Evolutionary conservation across 306 rosid genomes (phyloP).

Genomic region (Castanospermum australe): DNA sequence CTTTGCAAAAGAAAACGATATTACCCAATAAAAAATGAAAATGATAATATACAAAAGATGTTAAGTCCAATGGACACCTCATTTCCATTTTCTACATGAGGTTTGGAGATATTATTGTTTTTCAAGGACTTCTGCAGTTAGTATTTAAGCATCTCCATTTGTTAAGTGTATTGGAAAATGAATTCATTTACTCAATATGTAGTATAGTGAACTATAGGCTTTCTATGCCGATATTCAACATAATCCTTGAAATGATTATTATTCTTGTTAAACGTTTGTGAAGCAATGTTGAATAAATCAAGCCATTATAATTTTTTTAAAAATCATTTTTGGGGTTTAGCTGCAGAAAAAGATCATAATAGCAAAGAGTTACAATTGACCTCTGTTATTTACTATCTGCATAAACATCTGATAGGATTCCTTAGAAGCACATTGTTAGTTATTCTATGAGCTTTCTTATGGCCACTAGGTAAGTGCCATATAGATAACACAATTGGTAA

Average conservation of each 20-base stretch:
- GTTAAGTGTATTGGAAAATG: constrained; percentile 33
- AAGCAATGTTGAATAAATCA: constrained; percentile 33
- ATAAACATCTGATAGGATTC: too few species aligned
- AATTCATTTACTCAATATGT: constrained; percentile 27
- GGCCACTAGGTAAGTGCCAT: too few species aligned
- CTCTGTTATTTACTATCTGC: too few species aligned
- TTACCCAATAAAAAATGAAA: constrained; percentile 13
- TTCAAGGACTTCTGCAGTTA: constrained; percentile 17
- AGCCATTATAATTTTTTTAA: background rate
- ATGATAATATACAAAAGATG: constrained; percentile 33
- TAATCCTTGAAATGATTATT: constrained; percentile 28
- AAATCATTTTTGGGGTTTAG: background rate
- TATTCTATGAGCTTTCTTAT: too few species aligned
- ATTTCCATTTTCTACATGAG: constrained; percentile 26
- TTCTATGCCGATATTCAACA: constrained; percentile 31
- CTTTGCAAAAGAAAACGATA: too few species aligned
- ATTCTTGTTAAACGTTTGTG: constrained; percentile 39
- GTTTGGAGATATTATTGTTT: constrained; percentile 31
- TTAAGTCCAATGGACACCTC: constrained; percentile 20
- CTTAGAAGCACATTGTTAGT: too few species aligned
- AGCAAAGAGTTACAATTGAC: too few species aligned
- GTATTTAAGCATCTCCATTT: constrained; percentile 28
- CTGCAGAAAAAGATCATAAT: too few species aligned
- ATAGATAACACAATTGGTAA: too few species aligned
- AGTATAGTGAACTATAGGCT: constrained; percentile 27